Percentiles rank a stretch among this genome's conserved stretches.
Conservation (phyloP, 345 rosid genomes). For the Raphanus sativus region DNA sequence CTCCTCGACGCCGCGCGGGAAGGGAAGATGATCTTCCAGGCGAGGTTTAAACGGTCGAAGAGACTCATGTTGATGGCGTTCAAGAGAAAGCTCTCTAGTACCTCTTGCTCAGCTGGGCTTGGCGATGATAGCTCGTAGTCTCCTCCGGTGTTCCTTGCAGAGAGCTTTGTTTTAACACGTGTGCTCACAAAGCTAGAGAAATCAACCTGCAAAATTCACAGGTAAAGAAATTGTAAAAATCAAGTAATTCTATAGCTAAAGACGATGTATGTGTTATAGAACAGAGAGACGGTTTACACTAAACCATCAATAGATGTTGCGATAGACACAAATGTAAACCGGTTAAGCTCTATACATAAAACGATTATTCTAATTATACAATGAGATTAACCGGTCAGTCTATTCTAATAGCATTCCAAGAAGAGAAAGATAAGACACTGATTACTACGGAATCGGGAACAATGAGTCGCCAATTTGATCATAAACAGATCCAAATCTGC, state of each 20-base stretch:
- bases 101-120: constrained; percentile 57
- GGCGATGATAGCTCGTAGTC: constrained; percentile 54
- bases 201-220: constrained; percentile 47
- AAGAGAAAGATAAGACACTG: no score
- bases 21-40: constrained; percentile 94
- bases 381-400: no score
- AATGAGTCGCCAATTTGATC: background rate
- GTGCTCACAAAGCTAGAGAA: constrained; percentile 30
- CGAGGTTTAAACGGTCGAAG: constrained; percentile 78
- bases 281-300: background rate
- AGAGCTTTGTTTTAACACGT: constrained; percentile 34
- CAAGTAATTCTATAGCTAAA: constrained; percentile 18
- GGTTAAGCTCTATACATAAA: no score
- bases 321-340: no score
- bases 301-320: no score
- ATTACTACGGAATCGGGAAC: no score
- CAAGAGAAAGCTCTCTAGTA: constrained; percentile 64
- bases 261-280: background rate
- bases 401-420: no score
- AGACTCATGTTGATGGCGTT: constrained; percentile 78
- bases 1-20: constrained; percentile 59
- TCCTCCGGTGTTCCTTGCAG: constrained; percentile 43
- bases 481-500: constrained; percentile 13
- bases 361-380: no score
- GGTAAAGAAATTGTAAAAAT: background rate